Conservation (phyloP, 352 stramenopile genomes). For the Hyaloperonospora arabidopsidis region DNA sequence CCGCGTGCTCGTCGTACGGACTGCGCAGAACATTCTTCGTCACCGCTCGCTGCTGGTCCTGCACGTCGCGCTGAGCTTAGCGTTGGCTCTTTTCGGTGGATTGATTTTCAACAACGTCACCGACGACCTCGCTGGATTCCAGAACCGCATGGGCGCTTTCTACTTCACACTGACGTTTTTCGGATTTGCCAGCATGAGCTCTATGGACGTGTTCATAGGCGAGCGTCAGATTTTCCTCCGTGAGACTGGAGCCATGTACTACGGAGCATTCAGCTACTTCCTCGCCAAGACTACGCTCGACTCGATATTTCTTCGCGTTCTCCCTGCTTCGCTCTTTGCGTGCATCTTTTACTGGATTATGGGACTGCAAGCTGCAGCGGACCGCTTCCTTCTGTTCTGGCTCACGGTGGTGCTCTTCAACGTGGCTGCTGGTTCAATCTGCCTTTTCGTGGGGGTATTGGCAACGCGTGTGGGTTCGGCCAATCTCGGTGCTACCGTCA, state of each 20-base stretch:
- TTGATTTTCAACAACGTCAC: constrained; percentile 78
- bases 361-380: constrained; percentile 50
- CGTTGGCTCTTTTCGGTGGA: constrained; percentile 53
- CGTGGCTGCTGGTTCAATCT: constrained; percentile 66
- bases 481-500: constrained; percentile 65
- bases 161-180: constrained; percentile 85
- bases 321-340: constrained; percentile 67
- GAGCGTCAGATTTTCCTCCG: constrained; percentile 71
- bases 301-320: constrained; percentile 58
- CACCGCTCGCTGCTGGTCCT: constrained; percentile 61
- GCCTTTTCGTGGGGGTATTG: constrained; percentile 63
- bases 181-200: constrained; percentile 76
- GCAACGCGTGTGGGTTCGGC: constrained; percentile 52
- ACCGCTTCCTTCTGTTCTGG: constrained; percentile 63
- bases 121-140: constrained; percentile 80
- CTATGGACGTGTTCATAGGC: constrained; percentile 76
- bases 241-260: constrained; percentile 75
- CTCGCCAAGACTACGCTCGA: constrained; percentile 68
- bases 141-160: constrained; percentile 79
- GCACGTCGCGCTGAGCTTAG: constrained; percentile 51
- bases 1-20: constrained; percentile 61
- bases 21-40: constrained; percentile 61
- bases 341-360: constrained; percentile 86
- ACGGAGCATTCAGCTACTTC: constrained; percentile 75
- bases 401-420: constrained; percentile 75